Evolutionary conservation across 768 basidiomycete genomes (phyloP).

Genomic region (Sistotremastrum suecicum): DNA sequence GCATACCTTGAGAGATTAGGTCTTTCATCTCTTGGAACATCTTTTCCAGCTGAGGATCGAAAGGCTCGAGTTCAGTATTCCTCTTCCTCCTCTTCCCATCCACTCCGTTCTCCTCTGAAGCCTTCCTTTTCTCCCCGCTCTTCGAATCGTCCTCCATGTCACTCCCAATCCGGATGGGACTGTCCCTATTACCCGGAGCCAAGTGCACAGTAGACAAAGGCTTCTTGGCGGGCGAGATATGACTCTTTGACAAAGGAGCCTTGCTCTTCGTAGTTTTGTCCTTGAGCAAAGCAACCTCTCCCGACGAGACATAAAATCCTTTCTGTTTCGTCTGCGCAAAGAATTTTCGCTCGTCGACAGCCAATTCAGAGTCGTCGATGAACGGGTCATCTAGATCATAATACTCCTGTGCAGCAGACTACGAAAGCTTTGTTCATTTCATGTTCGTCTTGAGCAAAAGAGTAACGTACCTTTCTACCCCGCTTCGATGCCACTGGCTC

Average conservation of each 20-base stretch:
- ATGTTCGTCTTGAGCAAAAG: not conserved
- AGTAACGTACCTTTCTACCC: conserved; percentile 23
- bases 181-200: too few species aligned
- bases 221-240: too few species aligned
- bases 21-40: conserved; percentile 45
- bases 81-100: conserved; percentile 4
- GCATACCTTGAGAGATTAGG: conserved; percentile 45
- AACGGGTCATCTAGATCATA: conserved; percentile 91
- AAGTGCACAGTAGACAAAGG: too few species aligned
- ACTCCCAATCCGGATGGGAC: too few species aligned
- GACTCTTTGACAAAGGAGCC: not conserved
- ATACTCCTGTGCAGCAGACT: conserved; percentile 42
- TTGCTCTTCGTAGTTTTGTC: conserved; percentile 31
- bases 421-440: not conserved
- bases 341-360: conserved; percentile 78
- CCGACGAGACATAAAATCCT: conserved; percentile 84
- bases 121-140: not conserved
- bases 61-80: conserved; percentile 23
- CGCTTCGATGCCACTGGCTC: conserved; percentile 16
- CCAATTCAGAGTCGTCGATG: conserved; percentile 94
- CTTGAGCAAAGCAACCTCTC: conserved; percentile 75
- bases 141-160: too few species aligned
- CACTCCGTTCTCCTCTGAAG: not conserved
- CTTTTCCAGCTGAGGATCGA: conserved; percentile 55
- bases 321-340: conserved; percentile 87